A percentile compares a stretch with the other conserved stretches of the same genome.
Conservation (phyloP, 2,329 filamentous ascomycete genomes). For the Hyphodiscus sp. region DNA sequence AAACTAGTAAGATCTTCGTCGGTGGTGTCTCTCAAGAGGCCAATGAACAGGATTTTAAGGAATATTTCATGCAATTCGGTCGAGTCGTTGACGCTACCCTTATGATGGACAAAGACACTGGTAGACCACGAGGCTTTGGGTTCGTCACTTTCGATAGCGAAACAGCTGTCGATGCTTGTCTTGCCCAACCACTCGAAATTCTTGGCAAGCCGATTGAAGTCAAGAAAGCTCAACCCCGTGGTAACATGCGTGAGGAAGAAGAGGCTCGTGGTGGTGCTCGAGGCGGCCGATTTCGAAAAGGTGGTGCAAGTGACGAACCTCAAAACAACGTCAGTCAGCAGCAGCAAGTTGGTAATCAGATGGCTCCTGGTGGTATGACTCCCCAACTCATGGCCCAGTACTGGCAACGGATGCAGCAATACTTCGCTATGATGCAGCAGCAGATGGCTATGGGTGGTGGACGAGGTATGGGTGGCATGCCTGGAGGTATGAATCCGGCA, state of each 20-base stretch:
- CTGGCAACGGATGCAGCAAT: constrained; percentile 97
- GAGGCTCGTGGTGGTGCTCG: constrained; percentile 55
- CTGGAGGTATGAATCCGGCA: constrained; percentile 61
- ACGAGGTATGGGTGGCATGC: constrained; percentile 58
- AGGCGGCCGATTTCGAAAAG: constrained; percentile 50
- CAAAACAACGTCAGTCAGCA: constrained; percentile 33
- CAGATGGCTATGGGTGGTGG: constrained; percentile 69
- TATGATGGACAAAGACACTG: constrained; percentile 99
- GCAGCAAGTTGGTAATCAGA: constrained; percentile 29
- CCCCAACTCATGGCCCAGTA: constrained; percentile 98
- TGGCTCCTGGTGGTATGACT: constrained; percentile 63
- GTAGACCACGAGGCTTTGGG: constrained; percentile 90
- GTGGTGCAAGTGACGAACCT: constrained; percentile 38
- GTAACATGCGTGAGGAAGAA: constrained; percentile 89
- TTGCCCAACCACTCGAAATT: constrained; percentile 80
- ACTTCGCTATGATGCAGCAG: constrained; percentile 91
- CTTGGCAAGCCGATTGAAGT: constrained; percentile 96
- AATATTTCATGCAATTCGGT: constrained; percentile 95
- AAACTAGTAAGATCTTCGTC: constrained; percentile 98
- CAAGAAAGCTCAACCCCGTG: constrained; percentile 92
- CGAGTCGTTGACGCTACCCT: constrained; percentile 94
- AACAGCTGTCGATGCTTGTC: constrained; percentile 84
- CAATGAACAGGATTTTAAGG: constrained; percentile 90
- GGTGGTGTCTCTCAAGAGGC: constrained; percentile 96
- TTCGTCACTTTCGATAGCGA: constrained; percentile 99